phyloP scores from a whole-genome alignment of 2,329 filamentous ascomycete genomes.

The Pleurostoma richardsiae region DNA sequence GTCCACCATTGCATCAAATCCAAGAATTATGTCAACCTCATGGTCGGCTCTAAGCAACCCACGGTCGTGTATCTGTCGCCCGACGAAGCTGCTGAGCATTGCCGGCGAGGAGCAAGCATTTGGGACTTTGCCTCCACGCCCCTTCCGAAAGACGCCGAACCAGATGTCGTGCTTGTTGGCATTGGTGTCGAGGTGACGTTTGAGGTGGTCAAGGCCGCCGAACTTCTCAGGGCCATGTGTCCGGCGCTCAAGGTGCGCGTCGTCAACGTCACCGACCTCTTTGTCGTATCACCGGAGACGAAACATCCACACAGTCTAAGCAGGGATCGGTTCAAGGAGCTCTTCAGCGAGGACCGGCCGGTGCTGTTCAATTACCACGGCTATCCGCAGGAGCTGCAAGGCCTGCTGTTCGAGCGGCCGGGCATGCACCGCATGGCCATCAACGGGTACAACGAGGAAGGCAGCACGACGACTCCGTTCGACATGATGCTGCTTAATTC shows the following conservation, averaged over 20 bases:
- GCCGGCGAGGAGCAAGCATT: slow-evolving; percentile 51
- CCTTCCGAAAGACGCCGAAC: slow-evolving; percentile 35
- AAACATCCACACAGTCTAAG: slow-evolving; percentile 55
- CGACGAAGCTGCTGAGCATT: slow-evolving; percentile 57
- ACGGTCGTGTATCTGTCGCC: slow-evolving; percentile 54
- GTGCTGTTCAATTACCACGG: slow-evolving; percentile 66
- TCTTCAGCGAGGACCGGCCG: slow-evolving; percentile 52
- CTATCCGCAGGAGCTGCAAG: slow-evolving; percentile 55
- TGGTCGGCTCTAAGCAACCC: slow-evolving; percentile 64
- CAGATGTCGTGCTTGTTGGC: slow-evolving; percentile 59
- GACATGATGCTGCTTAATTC: slow-evolving; percentile 64
- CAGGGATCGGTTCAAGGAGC: slow-evolving; percentile 41
- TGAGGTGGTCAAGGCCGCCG: slow-evolving; percentile 57
- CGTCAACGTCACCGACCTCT: slow-evolving; percentile 61
- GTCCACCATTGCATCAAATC: slow-evolving; percentile 56
- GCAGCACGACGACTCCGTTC: slow-evolving; percentile 62
- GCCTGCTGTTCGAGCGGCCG: slow-evolving; percentile 54
- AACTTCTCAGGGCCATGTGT: slow-evolving; percentile 41
- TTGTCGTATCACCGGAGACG: slow-evolving; percentile 53
- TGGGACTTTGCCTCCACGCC: slow-evolving; percentile 59
- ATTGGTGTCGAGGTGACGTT: slow-evolving; percentile 63
- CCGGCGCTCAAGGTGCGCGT: slow-evolving; percentile 54
- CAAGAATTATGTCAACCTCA: slow-evolving; percentile 61
- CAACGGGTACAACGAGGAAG: slow-evolving; percentile 59
- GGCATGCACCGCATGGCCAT: slow-evolving; percentile 47